Base-by-base conservation (phyloP, 495 filamentous ascomycete genomes). In the Podospora australis region DNA sequence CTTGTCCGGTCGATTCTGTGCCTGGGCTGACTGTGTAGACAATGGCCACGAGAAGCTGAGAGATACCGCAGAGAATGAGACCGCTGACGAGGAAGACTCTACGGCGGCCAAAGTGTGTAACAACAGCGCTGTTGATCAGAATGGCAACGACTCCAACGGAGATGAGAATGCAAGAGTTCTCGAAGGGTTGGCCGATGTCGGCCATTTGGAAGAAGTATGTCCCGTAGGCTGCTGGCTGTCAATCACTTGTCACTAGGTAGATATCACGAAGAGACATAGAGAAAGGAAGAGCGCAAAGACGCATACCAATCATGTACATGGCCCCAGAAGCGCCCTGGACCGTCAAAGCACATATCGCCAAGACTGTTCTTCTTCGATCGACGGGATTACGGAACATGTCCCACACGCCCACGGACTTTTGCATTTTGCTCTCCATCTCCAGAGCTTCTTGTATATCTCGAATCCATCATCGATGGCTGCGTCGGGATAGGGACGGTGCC, bases 171-270 rank as follows among this genome's bases (percentile, higher is more conserved):
- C 77, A 78, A 39, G 72, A 65, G 60, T 80, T 82, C 50, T 69
- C 70, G 59, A 83, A 83, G 5, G 80, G 72, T 46, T 77, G 69
- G 17, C 72, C 70, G 7, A 81, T 71, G 25, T 75, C 66, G 23
- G 78, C 75, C 75, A 83, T 83, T 52, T 74, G 69, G 60, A 83
- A 80, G 68, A 82, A 83, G 58, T 82, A 83, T 1, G 80, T 80
- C 41, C 76, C 75, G 54, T 81, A 83, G 0, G 77, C n/a, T n/a
- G n/a, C n/a, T n/a, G n/a, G n/a, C n/a, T n/a, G n/a, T n/a, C n/a
- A n/a, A n/a, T n/a, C n/a, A n/a, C n/a, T n/a, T n/a, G n/a, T n/a
- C n/a, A n/a, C n/a, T n/a, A n/a, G n/a, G n/a, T n/a, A n/a, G n/a
- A n/a, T n/a, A n/a, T n/a, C n/a, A n/a, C n/a, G n/a, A n/a, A n/a